Percentiles rank a stretch among this genome's conserved stretches.
phyloP scores from a whole-genome alignment of 106 monocot species.

The Dendrobium huoshanense region DNA sequence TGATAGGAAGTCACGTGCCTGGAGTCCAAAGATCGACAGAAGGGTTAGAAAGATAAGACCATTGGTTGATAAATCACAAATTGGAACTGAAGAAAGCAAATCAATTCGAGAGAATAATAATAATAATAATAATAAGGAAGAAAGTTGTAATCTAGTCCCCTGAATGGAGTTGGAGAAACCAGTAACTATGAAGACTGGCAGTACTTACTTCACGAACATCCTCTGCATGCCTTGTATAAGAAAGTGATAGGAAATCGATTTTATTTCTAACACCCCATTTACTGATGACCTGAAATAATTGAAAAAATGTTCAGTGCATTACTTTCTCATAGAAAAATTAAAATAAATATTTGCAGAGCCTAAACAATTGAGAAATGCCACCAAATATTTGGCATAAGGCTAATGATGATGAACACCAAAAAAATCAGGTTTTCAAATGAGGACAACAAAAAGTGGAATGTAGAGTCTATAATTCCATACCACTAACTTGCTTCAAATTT shows the following conservation, averaged over 20 bases:
- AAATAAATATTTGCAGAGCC: neutral
- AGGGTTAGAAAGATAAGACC: neutral
- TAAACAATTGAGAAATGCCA: neutral
- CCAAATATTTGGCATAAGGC: neutral
- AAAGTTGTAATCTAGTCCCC: neutral
- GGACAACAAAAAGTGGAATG: neutral
- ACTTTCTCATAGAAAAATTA: neutral
- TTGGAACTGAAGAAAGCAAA: neutral
- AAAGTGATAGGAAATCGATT: constrained; percentile 75
- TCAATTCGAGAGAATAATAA: neutral
- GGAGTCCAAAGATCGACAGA: constrained; percentile 4
- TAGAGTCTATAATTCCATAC: neutral
- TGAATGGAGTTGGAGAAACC: neutral
- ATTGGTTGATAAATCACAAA: neutral
- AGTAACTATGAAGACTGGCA: neutral
- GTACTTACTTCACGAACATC: constrained; percentile 65
- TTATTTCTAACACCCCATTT: constrained; percentile 69
- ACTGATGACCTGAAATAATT: constrained; percentile 52
- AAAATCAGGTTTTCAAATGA: neutral
- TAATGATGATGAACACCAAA: neutral
- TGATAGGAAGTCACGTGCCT: constrained; percentile 74
- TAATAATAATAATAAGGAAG: neutral
- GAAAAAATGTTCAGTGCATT: constrained; percentile 4
- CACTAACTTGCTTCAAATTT: neutral
- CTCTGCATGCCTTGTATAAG: constrained; percentile 80